Evolutionary conservation across 768 basidiomycete genomes (phyloP), one percentile per base, ranked within the genome.

Genomic region (Phlebiopsis gigantea): DNA sequence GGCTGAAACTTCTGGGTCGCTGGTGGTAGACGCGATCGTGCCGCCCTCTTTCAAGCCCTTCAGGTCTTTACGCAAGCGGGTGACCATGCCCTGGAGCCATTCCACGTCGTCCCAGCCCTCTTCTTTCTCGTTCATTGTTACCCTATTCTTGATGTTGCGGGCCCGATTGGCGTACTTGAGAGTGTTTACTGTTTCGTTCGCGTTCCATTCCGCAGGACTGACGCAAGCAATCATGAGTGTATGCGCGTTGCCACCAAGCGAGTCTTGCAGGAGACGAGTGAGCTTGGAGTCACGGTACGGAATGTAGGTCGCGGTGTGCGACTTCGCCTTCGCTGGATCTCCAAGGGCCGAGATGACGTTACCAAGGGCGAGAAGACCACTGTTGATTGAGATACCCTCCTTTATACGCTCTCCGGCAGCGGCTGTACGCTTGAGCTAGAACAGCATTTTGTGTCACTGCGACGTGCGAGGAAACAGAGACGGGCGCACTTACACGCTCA

Each of bases 191-290:
- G 97, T 99, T 73, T 99, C 97, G 58, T 79, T 85, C 2, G 89
- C 81, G 70, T 99, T 99, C 84, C 85, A 96, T 72, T 99, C 97
- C 1, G 93, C 91, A 14, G 93, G 89, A 64, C 93, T 95, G 59
- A 97, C 91, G 69, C 96, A 99, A 17, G 97, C 97, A 61, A 99
- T 93, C 97, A 99, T 99, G 63, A 98, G 85, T 10, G 97, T 98
- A 65, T 96, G 90, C 1, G 96, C 88, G 72, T 98, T 99, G 45
- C 97, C 97, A 34, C 97, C 97, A 10, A 99, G 82, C 9, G 93
- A 96, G 70, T 98, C 95, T 85, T 97, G 93, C 2, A 97, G 76
- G 46, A 97, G 81, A 34, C 96, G 88, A 4, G 96, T 98, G 64
- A 98, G 88, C 71, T 98, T 99, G 12, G 95, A 98, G 72, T 98